Evolutionary conservation across 73 alveolate genomes (phyloP).

Genomic region (Paramecium tetraurelia): DNA sequence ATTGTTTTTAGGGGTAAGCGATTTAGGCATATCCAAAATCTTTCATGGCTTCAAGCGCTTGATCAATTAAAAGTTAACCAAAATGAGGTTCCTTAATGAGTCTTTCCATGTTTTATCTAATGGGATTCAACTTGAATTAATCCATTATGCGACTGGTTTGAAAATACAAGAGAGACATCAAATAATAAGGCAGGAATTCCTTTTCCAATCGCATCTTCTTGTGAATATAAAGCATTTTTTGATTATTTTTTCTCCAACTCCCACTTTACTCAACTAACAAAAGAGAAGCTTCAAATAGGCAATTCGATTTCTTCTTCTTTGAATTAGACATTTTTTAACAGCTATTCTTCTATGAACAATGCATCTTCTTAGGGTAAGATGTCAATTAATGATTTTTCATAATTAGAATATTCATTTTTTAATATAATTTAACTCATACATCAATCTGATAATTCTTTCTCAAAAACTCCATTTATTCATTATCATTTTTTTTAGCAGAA

Average conservation of each 20-base stretch:
- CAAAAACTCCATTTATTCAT: too few species aligned
- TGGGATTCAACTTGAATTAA: background rate
- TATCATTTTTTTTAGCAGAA: too few species aligned
- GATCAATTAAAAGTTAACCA: background rate
- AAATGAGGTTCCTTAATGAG: background rate
- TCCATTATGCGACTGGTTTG: background rate
- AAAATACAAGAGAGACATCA: background rate
- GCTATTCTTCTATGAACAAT: background rate
- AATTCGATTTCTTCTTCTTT: background rate
- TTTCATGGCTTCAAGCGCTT: background rate
- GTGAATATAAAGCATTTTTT: background rate
- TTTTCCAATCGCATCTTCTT: background rate
- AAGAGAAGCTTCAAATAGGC: background rate
- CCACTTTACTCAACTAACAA: background rate
- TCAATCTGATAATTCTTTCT: too few species aligned
- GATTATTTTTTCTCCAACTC: background rate
- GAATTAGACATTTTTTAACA: background rate
- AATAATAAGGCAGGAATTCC: background rate
- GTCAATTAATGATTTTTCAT: background rate
- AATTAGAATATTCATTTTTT: background rate
- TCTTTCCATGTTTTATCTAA: background rate
- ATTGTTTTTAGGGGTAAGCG: background rate
- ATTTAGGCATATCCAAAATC: background rate
- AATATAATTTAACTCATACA: too few species aligned
- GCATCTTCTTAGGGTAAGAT: background rate